A percentile compares a stretch with the other conserved stretches of the same genome.
Evolutionary conservation across 805 yeast genomes (phyloP).

Genomic region (Allodekkera sacchari): DNA sequence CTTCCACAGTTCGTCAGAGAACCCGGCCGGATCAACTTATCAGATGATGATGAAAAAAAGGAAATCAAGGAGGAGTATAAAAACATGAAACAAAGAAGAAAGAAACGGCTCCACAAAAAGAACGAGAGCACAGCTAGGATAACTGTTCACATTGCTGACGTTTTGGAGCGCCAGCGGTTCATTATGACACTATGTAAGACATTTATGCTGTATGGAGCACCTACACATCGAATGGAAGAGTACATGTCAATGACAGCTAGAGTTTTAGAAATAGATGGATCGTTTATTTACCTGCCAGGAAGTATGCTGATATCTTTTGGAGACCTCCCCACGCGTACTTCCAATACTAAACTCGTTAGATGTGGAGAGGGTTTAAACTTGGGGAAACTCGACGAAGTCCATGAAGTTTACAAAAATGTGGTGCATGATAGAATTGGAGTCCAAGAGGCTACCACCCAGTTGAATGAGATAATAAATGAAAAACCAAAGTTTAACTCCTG

Average conservation of each 20-base stretch:
- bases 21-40: not conserved
- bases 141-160: conserved; percentile 88
- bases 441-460: conserved; percentile 69
- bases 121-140: conserved; percentile 54
- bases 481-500: conserved; percentile 64
- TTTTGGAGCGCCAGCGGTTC: conserved; percentile 80
- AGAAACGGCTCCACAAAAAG: conserved; percentile 16
- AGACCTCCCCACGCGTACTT: conserved; percentile 88
- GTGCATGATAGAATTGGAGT: conserved; percentile 85
- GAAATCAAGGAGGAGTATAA: conserved; percentile 1
- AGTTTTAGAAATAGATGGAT: conserved; percentile 89
- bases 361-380: conserved; percentile 85
- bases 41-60: conserved; percentile 5
- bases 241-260: conserved; percentile 88
- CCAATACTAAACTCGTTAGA: conserved; percentile 85
- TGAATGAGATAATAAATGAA: conserved; percentile 58
- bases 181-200: conserved; percentile 81
- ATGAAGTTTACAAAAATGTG: conserved; percentile 77
- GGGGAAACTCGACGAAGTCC: conserved; percentile 73
- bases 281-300: conserved; percentile 87
- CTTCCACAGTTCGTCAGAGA: not conserved
- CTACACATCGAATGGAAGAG: conserved; percentile 91
- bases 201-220: conserved; percentile 91
- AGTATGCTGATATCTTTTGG: conserved; percentile 93
- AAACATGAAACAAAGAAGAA: conserved; percentile 16